A percentile compares a stretch with the other conserved stretches of the same genome.
These are phyloP conservation scores for Tritrichomonas musculus DNA, from an alignment of 208 protist genomes.

Conservation along the genomic window DNA sequence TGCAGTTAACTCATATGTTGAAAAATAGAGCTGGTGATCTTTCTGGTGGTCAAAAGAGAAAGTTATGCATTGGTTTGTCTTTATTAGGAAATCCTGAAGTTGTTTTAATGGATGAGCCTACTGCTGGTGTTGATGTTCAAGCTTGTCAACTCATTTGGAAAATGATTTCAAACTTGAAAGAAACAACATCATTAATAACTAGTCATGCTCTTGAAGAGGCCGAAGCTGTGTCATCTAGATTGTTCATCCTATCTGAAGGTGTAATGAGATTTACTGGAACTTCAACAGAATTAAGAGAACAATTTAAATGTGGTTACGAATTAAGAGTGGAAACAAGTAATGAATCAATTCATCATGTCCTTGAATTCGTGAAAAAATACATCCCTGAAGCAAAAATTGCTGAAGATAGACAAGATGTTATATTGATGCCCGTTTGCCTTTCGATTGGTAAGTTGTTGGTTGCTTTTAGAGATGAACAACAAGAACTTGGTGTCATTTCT, in stretches of 20 bases:
- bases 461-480: too few species aligned
- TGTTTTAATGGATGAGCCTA: slow-evolving; percentile 25
- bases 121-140: slow-evolving; percentile 8
- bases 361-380: not conserved
- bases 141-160: not conserved
- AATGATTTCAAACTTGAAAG: not conserved
- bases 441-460: too few species aligned
- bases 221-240: slow-evolving; percentile 6
- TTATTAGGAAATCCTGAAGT: slow-evolving; percentile 1
- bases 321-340: not conserved
- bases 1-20: not conserved
- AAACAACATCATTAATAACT: not conserved
- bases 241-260: not conserved
- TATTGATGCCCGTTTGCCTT: not conserved
- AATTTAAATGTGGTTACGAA: not conserved
- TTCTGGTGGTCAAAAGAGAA: slow-evolving; percentile 34
- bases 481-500: not conserved
- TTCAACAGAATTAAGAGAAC: not conserved
- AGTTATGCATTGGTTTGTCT: slow-evolving; percentile 16
- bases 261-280: not conserved
- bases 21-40: not conserved
- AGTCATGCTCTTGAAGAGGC: not conserved
- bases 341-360: not conserved
- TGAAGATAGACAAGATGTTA: not conserved
- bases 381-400: not conserved